Conservation (phyloP, 1,139 yeast species). For the Debaryomyces psychrophilus region DNA sequence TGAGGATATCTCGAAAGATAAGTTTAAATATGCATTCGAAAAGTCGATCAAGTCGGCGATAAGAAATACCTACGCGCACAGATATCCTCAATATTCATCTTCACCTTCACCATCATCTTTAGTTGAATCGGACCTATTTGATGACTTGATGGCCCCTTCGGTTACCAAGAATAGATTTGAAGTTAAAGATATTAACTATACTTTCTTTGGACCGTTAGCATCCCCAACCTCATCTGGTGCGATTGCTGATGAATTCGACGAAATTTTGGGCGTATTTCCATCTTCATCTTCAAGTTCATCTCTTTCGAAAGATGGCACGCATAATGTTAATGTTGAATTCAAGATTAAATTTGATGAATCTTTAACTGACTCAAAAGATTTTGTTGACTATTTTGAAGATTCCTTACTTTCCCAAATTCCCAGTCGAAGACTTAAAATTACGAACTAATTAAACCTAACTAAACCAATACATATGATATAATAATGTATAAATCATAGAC, state of each 20-base stretch:
- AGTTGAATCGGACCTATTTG: slow-evolving; percentile 55
- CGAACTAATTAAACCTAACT: slow-evolving; percentile 8
- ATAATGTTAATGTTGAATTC: slow-evolving; percentile 47
- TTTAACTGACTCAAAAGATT: slow-evolving; percentile 39
- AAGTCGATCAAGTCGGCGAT: slow-evolving; percentile 35
- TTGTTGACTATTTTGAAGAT: slow-evolving; percentile 38
- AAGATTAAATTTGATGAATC: slow-evolving; percentile 43
- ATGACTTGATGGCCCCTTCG: slow-evolving; percentile 62
- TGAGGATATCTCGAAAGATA: slow-evolving; percentile 29
- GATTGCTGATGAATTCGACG: slow-evolving; percentile 37
- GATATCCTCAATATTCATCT: slow-evolving; percentile 46
- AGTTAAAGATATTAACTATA: slow-evolving; percentile 37
- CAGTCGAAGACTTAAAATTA: slow-evolving; percentile 22
- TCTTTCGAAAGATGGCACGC: slow-evolving; percentile 10
- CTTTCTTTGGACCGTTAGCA: slow-evolving; percentile 20
- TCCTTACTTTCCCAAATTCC: slow-evolving; percentile 37
- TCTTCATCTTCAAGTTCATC: slow-evolving; percentile 14
- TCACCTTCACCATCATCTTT: slow-evolving; percentile 42
- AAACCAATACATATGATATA: slow-evolving; percentile 5
- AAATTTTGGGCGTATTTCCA: slow-evolving; percentile 48
- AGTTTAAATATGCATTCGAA: slow-evolving; percentile 37
- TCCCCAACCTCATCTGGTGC: slow-evolving; percentile 17
- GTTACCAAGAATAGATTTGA: slow-evolving; percentile 61
- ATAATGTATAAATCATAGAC: slow-evolving; percentile 1
- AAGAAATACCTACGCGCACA: slow-evolving; percentile 43